These are phyloP conservation scores for Escovopsis weberi DNA, from an alignment of 2,329 filamentous ascomycete species.

Conservation along the genomic window DNA sequence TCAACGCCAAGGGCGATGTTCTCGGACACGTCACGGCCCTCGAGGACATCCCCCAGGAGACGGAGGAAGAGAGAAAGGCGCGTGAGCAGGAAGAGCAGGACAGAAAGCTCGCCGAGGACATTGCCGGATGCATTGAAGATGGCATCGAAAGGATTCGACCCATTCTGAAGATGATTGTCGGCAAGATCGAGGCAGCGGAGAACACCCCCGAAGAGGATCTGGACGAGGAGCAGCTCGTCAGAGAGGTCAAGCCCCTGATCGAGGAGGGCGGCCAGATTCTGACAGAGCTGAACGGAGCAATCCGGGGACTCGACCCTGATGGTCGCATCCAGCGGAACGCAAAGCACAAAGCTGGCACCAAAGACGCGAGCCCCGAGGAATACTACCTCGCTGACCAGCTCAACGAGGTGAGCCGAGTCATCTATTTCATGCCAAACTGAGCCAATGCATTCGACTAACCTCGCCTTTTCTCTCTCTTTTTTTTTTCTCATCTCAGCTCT, in stretches of 20 bases:
- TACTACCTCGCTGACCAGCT: constrained; percentile 70
- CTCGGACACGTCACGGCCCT: constrained; percentile 56
- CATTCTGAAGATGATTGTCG: constrained; percentile 73
- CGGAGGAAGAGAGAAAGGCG: constrained; percentile 39
- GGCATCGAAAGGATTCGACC: constrained; percentile 74
- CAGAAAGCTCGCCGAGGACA: constrained; percentile 61
- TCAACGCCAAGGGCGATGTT: constrained; percentile 51
- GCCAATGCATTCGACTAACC: constrained; percentile 4
- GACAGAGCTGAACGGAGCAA: constrained; percentile 71
- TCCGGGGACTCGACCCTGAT: constrained; percentile 80
- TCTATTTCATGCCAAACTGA: not conserved
- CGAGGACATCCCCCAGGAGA: constrained; percentile 38
- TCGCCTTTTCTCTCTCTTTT: too few relatives aligned
- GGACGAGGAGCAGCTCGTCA: constrained; percentile 78
- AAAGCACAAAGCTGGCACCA: constrained; percentile 62
- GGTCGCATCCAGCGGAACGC: constrained; percentile 73
- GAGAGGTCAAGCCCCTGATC: constrained; percentile 74
- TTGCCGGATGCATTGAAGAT: constrained; percentile 57
- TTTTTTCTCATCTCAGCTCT: constrained; percentile 34
- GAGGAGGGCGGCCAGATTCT: constrained; percentile 74
- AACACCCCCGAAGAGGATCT: constrained; percentile 72
- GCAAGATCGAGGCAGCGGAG: constrained; percentile 70
- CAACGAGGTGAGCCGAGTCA: constrained; percentile 43
- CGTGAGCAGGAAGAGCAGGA: constrained; percentile 50
- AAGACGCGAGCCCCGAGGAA: constrained; percentile 57